These are phyloP conservation scores for Fagus crenata DNA, from an alignment of 306 rosid genomes.

Conservation along the genomic window DNA sequence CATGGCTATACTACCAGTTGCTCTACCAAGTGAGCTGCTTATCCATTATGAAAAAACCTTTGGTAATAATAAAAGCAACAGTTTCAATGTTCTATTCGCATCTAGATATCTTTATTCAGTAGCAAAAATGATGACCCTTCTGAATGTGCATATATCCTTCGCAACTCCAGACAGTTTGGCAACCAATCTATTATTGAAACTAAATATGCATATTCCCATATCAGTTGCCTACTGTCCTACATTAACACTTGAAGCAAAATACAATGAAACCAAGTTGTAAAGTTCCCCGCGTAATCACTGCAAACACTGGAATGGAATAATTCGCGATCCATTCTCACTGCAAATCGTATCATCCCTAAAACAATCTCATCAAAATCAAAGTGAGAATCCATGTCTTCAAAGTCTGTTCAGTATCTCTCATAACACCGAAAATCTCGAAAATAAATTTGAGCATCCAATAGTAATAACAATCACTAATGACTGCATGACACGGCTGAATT, in stretches of 20 bases:
- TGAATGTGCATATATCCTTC: conserved; percentile 7
- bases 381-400: conserved; percentile 9
- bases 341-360: conserved; percentile 23
- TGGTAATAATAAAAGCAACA: background rate
- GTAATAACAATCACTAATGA: background rate
- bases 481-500: conserved; percentile 18
- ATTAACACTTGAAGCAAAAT: conserved; percentile 14
- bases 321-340: conserved; percentile 18
- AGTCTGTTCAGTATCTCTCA: conserved; percentile 12
- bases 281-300: conserved; percentile 22
- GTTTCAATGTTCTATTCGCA: background rate
- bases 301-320: conserved; percentile 17
- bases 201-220: conserved; percentile 11
- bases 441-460: background rate
- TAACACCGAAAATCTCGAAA: conserved; percentile 22
- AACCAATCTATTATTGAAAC: conserved; percentile 3
- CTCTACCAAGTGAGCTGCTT: background rate
- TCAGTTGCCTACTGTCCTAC: conserved; percentile 22
- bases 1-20: background rate
- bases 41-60: background rate
- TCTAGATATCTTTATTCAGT: background rate
- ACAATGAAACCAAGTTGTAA: conserved; percentile 24
- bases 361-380: conserved; percentile 28
- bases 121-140: conserved; percentile 14
- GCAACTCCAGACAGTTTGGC: conserved; percentile 19